Evolutionary conservation across 163 green algal species (phyloP).

Genomic region (Chloroidium sp.): DNA sequence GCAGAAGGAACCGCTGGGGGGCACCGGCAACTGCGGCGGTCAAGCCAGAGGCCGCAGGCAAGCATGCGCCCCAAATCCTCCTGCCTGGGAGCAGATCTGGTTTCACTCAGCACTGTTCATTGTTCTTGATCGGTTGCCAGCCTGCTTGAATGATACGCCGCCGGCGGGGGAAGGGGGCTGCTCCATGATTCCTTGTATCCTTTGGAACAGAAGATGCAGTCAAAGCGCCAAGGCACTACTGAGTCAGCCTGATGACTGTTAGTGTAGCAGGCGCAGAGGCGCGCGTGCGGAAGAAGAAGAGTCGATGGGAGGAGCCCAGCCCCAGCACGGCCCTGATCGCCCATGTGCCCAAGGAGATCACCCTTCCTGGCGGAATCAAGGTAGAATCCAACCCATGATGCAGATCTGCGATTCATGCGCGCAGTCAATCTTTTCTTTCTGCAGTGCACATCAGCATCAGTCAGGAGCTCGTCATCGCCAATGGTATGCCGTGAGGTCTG

Average conservation of each 20-base stretch:
- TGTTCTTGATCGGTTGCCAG: too few relatives aligned
- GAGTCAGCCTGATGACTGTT: not conserved
- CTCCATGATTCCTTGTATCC: too few relatives aligned
- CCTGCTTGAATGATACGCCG: too few relatives aligned
- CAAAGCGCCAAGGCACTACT: too few relatives aligned
- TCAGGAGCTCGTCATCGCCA: not conserved
- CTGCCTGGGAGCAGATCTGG: too few relatives aligned
- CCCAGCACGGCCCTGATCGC: conserved; percentile 16
- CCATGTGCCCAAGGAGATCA: conserved; percentile 54
- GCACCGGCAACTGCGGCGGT: too few relatives aligned
- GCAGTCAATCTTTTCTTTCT: not conserved
- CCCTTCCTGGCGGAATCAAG: conserved; percentile 65
- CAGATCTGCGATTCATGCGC: not conserved
- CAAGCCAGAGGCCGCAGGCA: too few relatives aligned
- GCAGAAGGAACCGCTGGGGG: too few relatives aligned
- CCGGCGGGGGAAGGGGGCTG: too few relatives aligned
- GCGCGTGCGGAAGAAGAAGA: conserved; percentile 19
- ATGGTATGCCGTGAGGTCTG: not conserved
- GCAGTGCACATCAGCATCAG: not conserved
- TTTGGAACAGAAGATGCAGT: too few relatives aligned
- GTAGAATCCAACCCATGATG: conserved; percentile 23
- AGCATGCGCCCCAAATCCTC: too few relatives aligned
- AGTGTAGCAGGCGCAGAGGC: not conserved
- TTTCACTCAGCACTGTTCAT: too few relatives aligned
- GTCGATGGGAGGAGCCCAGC: conserved; percentile 19